phyloP scores from a whole-genome alignment of 2,329 filamentous ascomycete genomes.

The Clarireedia hainanense region DNA sequence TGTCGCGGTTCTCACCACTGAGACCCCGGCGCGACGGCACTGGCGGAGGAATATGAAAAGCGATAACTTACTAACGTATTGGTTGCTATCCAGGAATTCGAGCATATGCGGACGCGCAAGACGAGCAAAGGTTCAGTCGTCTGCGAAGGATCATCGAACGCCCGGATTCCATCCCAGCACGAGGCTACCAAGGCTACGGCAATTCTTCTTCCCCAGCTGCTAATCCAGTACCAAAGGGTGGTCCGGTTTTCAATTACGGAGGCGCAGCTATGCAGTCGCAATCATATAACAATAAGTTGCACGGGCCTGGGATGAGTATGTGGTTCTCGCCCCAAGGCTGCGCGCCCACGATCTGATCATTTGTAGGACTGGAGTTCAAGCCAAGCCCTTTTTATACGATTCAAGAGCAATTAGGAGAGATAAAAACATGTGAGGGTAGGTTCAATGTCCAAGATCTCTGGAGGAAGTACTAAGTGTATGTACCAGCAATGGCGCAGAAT shows the following conservation, averaged over 20 bases:
- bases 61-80: background rate
- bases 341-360: slow-evolving; percentile 10
- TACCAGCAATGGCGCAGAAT: slow-evolving; percentile 28
- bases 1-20: background rate
- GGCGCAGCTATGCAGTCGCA: slow-evolving; percentile 5
- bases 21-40: background rate
- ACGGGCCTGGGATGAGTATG: slow-evolving; percentile 6
- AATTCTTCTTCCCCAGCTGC: slow-evolving; percentile 16
- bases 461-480: slow-evolving; percentile 6
- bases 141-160: slow-evolving; percentile 23
- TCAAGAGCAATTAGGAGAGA: slow-evolving; percentile 53
- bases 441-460: slow-evolving; percentile 5
- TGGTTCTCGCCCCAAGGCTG: background rate
- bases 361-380: slow-evolving; percentile 48
- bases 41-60: background rate
- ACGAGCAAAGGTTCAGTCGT: slow-evolving; percentile 20
- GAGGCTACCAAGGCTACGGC: background rate
- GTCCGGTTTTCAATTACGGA: background rate
- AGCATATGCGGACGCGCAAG: slow-evolving; percentile 16
- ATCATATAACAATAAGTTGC: slow-evolving; percentile 3
- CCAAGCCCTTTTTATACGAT: slow-evolving; percentile 80
- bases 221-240: background rate
- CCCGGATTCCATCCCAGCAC: slow-evolving; percentile 8
- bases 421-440: slow-evolving; percentile 67
- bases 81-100: slow-evolving; percentile 19